Evolutionary conservation across 768 basidiomycete genomes (phyloP).

Genomic region (Lactifluus rugatus): DNA sequence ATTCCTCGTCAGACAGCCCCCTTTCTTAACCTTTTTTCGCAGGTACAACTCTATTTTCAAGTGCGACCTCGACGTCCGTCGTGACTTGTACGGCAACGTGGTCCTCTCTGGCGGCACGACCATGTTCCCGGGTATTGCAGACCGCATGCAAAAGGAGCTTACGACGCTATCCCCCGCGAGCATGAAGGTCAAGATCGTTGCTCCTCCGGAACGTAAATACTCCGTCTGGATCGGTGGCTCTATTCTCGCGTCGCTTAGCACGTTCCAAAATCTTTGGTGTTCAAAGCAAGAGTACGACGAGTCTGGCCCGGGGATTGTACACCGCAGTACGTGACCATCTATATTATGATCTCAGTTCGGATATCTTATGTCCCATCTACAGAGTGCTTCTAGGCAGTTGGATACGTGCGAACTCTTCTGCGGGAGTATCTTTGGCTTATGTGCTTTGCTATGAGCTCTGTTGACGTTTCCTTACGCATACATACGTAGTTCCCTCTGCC

Average conservation of each 20-base stretch:
- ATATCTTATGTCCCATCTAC: not conserved
- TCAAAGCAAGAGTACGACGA: constrained; percentile 91
- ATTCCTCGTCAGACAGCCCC: not conserved
- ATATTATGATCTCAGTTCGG: not conserved
- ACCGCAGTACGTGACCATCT: constrained; percentile 47
- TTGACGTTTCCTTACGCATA: constrained; percentile 11
- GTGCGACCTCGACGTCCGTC: constrained; percentile 79
- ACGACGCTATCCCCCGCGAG: constrained; percentile 74
- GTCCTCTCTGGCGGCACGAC: constrained; percentile 55
- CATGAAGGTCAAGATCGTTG: constrained; percentile 94
- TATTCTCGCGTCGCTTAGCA: constrained; percentile 79
- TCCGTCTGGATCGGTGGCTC: constrained; percentile 93
- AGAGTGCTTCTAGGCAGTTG: constrained; percentile 16
- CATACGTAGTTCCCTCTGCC: constrained; percentile 6
- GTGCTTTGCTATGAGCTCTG: constrained; percentile 1
- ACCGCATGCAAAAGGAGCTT: constrained; percentile 94
- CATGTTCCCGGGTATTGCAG: constrained; percentile 94
- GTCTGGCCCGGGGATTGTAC: constrained; percentile 68
- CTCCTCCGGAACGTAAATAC: constrained; percentile 91
- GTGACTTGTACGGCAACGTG: constrained; percentile 71
- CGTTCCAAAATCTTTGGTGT: constrained; percentile 97
- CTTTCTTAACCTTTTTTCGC: constrained; percentile 6
- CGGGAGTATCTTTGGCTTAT: constrained; percentile 14
- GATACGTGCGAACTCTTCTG: not conserved
- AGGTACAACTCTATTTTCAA: constrained; percentile 52